A percentile compares a stretch with the other conserved stretches of the same genome.
Evolutionary conservation across 2,329 filamentous ascomycete genomes (phyloP).

Genomic region (Phyllosticta citriasiana): DNA sequence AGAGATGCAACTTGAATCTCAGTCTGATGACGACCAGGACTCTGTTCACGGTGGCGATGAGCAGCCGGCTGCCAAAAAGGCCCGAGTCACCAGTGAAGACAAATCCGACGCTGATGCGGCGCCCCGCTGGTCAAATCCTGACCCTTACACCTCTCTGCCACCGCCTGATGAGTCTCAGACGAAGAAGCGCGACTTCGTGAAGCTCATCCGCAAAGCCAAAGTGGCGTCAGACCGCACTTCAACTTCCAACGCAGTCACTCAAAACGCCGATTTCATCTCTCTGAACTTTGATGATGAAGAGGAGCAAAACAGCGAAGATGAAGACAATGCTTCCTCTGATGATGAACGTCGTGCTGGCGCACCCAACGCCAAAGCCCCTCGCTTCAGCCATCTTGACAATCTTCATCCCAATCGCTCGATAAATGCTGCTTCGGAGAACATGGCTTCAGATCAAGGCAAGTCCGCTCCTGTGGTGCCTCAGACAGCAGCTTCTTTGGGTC

Average conservation of each 20-base stretch:
- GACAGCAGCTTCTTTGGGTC: constrained; percentile 5
- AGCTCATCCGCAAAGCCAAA: constrained; percentile 83
- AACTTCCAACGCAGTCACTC: constrained; percentile 37
- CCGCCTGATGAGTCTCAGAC: constrained; percentile 61
- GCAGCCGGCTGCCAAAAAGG: constrained; percentile 17
- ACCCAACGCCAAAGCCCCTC: neutral
- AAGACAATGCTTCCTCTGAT: neutral
- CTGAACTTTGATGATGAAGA: constrained; percentile 58
- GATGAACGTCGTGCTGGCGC: neutral
- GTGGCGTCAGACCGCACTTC: constrained; percentile 49
- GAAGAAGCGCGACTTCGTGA: constrained; percentile 80
- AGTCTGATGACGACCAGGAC: constrained; percentile 14
- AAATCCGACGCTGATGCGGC: constrained; percentile 24
- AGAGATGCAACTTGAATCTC: constrained; percentile 21
- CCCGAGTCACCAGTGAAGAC: constrained; percentile 15
- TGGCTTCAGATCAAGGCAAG: neutral
- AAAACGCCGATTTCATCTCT: constrained; percentile 78
- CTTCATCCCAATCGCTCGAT: constrained; percentile 16
- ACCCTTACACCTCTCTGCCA: constrained; percentile 82
- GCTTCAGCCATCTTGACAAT: constrained; percentile 25
- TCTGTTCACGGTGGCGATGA: constrained; percentile 9
- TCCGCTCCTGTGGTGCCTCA: neutral
- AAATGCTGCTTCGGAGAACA: neutral
- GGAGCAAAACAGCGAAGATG: constrained; percentile 16
- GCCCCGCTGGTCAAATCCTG: constrained; percentile 91